A percentile compares a stretch with the other conserved stretches of the same genome.
Evolutionary conservation across 2,329 filamentous ascomycete species (phyloP).

Genomic region (Zalaria obscura): DNA sequence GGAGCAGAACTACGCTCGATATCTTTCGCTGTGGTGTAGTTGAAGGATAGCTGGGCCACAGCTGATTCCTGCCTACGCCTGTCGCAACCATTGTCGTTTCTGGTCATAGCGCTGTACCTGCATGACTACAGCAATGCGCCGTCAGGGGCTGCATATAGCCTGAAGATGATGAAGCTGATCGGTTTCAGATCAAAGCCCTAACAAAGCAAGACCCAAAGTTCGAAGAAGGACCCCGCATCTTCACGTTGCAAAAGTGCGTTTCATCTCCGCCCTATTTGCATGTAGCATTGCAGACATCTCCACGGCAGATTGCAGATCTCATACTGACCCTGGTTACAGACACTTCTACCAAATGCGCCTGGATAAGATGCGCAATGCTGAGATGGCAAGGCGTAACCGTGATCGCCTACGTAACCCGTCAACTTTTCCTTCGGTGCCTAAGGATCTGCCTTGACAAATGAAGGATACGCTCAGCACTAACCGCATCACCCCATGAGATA

Average conservation of each 20-base stretch:
- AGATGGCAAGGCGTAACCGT: slow-evolving; percentile 65
- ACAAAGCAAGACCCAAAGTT: slow-evolving; percentile 29
- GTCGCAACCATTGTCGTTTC: background rate
- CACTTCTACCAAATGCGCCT: slow-evolving; percentile 78
- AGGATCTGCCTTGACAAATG: slow-evolving; percentile 22
- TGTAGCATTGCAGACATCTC: too few relatives aligned
- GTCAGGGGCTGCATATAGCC: too few relatives aligned
- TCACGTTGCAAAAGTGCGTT: slow-evolving; percentile 63
- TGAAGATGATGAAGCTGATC: too few relatives aligned
- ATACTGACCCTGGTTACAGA: slow-evolving; percentile 29
- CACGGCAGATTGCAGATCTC: background rate
- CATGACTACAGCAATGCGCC: too few relatives aligned
- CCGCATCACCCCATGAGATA: too few relatives aligned
- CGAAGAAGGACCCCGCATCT: slow-evolving; percentile 65
- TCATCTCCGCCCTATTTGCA: background rate
- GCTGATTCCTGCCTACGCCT: too few relatives aligned
- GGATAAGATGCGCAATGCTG: slow-evolving; percentile 62
- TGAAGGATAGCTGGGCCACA: too few relatives aligned
- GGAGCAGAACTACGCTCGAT: background rate
- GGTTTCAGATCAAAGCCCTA: slow-evolving; percentile 29
- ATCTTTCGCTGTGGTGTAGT: background rate
- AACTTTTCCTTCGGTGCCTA: slow-evolving; percentile 77
- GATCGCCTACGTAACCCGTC: slow-evolving; percentile 66
- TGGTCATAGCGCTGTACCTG: too few relatives aligned
- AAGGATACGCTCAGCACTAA: too few relatives aligned